Evolutionary conservation across 225 moss, liverwort and hornwort genomes (phyloP).

Genomic region (Climacium dendroides): DNA sequence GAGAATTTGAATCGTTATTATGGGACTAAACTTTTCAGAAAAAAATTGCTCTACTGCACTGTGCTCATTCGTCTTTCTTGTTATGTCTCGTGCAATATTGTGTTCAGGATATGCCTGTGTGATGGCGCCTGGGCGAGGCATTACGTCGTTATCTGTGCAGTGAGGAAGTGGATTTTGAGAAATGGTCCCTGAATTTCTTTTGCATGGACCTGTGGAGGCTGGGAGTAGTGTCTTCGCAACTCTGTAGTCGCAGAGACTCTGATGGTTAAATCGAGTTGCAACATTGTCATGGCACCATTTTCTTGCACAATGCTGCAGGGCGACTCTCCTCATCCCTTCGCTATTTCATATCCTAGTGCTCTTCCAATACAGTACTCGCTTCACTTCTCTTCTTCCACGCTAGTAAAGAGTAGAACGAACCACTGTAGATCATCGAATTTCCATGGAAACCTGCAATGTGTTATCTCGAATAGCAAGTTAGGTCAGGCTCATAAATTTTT

Average conservation of each 20-base stretch:
- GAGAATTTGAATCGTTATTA: neutral
- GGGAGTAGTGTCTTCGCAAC: neutral
- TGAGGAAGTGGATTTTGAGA: neutral
- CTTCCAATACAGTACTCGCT: slow-evolving; percentile 15
- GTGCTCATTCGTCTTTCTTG: neutral
- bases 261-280: slow-evolving; percentile 1
- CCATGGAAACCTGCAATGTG: neutral
- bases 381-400: slow-evolving; percentile 8
- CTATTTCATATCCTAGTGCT: slow-evolving; percentile 5
- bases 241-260: neutral
- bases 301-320: slow-evolving; percentile 28
- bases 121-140: neutral
- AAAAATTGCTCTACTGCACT: neutral
- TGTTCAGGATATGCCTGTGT: neutral
- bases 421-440: slow-evolving; percentile 1
- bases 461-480: neutral
- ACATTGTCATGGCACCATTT: slow-evolving; percentile 15
- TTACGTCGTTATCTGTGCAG: neutral
- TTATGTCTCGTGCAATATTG: neutral
- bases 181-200: neutral
- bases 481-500: neutral
- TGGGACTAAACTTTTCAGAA: neutral
- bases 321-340: slow-evolving; percentile 1
- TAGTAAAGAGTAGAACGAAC: slow-evolving; percentile 10
- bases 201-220: neutral